These are phyloP conservation scores for Alternaria arborescens DNA, from an alignment of 2,329 filamentous ascomycete species.

Conservation along the genomic window DNA sequence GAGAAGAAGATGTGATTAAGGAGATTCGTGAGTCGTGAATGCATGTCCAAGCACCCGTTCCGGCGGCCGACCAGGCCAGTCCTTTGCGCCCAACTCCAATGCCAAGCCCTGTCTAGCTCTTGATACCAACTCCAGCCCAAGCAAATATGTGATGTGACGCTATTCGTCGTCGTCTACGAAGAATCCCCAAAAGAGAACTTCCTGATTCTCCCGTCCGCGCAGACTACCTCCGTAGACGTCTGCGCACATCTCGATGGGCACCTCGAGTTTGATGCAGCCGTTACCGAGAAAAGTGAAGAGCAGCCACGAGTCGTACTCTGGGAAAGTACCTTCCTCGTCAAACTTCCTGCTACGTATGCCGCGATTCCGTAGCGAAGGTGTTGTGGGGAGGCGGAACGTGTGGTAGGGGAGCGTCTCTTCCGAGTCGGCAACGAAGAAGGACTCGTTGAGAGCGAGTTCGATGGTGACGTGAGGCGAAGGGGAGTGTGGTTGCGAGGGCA, in stretches of 20 bases:
- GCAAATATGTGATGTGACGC: constrained; percentile 28
- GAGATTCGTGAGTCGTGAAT: constrained; percentile 48
- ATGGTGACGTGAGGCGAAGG: constrained; percentile 29
- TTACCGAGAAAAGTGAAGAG: constrained; percentile 49
- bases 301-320: constrained; percentile 48
- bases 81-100: constrained; percentile 46
- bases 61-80: constrained; percentile 22
- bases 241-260: constrained; percentile 50
- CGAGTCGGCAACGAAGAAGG: constrained; percentile 48
- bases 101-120: constrained; percentile 37
- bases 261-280: constrained; percentile 47
- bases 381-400: constrained; percentile 41
- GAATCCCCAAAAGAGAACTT: constrained; percentile 49
- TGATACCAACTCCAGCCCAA: constrained; percentile 32
- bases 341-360: constrained; percentile 45
- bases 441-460: constrained; percentile 44
- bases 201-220: constrained; percentile 43
- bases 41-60: constrained; percentile 38
- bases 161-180: constrained; percentile 44
- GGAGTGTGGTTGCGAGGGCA: constrained; percentile 1
- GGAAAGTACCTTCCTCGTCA: constrained; percentile 42
- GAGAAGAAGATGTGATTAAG: constrained; percentile 29
- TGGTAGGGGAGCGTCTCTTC: constrained; percentile 49
- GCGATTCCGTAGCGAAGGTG: constrained; percentile 45
- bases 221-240: constrained; percentile 45